Percentiles rank a stretch among this genome's conserved stretches.
Conservation (phyloP, 306 rosid species). For the Abrus precatorius region DNA sequence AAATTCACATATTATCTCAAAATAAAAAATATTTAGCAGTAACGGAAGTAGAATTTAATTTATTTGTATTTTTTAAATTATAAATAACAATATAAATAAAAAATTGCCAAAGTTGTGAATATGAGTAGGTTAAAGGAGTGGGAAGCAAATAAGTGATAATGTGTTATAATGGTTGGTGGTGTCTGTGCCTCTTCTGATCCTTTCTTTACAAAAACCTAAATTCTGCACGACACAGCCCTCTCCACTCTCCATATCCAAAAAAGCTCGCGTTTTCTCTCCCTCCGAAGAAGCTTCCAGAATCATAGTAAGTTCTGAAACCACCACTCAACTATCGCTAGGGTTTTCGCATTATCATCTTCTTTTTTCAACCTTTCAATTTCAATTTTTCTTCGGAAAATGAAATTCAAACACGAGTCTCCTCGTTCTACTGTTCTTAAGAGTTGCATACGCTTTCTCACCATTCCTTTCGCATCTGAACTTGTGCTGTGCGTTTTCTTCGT, state of each 20-base stretch:
- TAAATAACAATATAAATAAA: not conserved
- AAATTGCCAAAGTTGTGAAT: not conserved
- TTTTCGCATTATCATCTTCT: not conserved
- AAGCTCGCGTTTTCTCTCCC: not conserved
- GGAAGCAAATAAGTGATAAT: not conserved
- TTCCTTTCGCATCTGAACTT: not conserved
- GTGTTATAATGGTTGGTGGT: not conserved
- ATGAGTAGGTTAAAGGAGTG: not conserved
- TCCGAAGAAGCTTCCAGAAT: constrained; percentile 22
- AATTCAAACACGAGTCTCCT: not conserved
- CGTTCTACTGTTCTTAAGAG: not conserved
- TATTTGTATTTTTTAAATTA: too few species aligned
- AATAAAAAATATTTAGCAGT: too few species aligned
- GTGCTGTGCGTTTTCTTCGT: not conserved
- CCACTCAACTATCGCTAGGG: constrained; percentile 18
- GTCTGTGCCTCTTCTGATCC: not conserved
- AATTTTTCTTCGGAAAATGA: not conserved
- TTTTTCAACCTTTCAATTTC: not conserved
- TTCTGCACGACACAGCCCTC: constrained; percentile 8
- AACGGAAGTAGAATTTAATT: too few species aligned
- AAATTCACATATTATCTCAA: too few species aligned
- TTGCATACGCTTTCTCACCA: not conserved
- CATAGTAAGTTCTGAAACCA: constrained; percentile 30
- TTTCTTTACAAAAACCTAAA: constrained; percentile 39
- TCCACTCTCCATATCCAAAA: not conserved